These are phyloP conservation scores for Smithsoniella earleae DNA, from an alignment of 163 green algal genomes.

Conservation along the genomic window DNA sequence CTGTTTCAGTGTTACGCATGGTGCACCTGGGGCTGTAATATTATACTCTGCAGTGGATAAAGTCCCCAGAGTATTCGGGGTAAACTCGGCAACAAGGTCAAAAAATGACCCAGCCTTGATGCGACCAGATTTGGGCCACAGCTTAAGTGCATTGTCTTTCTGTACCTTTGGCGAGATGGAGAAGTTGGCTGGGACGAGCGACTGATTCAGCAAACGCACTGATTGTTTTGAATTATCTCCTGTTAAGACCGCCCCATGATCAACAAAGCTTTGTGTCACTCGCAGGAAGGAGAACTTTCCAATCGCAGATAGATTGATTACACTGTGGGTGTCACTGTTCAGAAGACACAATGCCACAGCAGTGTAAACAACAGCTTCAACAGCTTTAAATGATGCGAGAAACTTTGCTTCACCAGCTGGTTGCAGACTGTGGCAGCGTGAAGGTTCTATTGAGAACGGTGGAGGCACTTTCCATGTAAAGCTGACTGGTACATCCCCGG, in stretches of 20 bases:
- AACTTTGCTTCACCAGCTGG: background rate
- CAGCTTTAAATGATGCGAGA: background rate
- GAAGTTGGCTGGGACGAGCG: conserved; percentile 52
- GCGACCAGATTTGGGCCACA: background rate
- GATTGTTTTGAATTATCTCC: conserved; percentile 40
- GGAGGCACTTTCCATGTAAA: conserved; percentile 25
- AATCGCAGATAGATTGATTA: conserved; percentile 48
- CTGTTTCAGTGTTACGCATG: conserved; percentile 40
- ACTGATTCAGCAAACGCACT: conserved; percentile 53
- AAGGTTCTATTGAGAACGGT: background rate
- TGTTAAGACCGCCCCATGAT: conserved; percentile 57
- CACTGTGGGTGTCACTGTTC: background rate
- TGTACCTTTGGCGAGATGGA: too few relatives aligned
- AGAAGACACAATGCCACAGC: background rate
- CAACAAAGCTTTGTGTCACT: conserved; percentile 39
- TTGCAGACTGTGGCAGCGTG: background rate
- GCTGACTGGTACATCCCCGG: background rate
- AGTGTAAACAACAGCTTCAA: conserved; percentile 30
- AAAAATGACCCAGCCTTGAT: background rate
- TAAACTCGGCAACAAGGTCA: conserved; percentile 48
- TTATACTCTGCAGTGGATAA: conserved; percentile 51
- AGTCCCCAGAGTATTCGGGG: conserved; percentile 43
- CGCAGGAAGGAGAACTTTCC: conserved; percentile 65
- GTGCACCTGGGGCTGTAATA: conserved; percentile 50
- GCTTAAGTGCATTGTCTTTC: too few relatives aligned